phyloP scores from a whole-genome alignment of 1,139 yeast genomes.

The Yamadazyma oceani region DNA sequence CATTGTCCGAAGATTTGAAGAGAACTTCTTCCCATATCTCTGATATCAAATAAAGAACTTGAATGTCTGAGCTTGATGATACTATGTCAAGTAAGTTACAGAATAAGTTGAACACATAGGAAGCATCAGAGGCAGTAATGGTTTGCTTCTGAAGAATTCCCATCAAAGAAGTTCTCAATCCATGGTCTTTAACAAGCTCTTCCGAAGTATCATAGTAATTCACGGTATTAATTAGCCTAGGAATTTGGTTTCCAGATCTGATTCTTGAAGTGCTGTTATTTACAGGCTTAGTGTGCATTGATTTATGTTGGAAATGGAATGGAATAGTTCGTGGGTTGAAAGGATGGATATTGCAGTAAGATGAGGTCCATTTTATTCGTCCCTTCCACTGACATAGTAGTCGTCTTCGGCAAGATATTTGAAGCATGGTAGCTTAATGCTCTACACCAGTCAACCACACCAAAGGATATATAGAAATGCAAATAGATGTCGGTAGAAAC shows the following conservation, averaged over 20 bases:
- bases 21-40: slow-evolving; percentile 1
- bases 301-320: too few species aligned
- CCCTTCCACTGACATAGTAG: not conserved
- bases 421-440: not conserved
- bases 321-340: not conserved
- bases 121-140: not conserved
- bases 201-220: not conserved
- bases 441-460: too few species aligned
- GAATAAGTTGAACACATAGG: slow-evolving; percentile 1
- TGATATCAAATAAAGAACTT: slow-evolving; percentile 1
- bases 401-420: not conserved
- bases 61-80: not conserved
- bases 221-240: not conserved
- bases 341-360: not conserved
- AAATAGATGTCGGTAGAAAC: too few species aligned
- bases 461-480: too few species aligned
- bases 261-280: not conserved
- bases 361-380: not conserved
- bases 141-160: not conserved
- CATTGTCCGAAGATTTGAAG: not conserved
- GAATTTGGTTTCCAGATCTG: too few species aligned
- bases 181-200: not conserved
- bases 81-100: slow-evolving; percentile 2
- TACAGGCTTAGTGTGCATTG: too few species aligned
- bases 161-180: not conserved